Conservation (phyloP, 2,329 filamentous ascomycete species). For the Pyricularia pennisetigena region DNA sequence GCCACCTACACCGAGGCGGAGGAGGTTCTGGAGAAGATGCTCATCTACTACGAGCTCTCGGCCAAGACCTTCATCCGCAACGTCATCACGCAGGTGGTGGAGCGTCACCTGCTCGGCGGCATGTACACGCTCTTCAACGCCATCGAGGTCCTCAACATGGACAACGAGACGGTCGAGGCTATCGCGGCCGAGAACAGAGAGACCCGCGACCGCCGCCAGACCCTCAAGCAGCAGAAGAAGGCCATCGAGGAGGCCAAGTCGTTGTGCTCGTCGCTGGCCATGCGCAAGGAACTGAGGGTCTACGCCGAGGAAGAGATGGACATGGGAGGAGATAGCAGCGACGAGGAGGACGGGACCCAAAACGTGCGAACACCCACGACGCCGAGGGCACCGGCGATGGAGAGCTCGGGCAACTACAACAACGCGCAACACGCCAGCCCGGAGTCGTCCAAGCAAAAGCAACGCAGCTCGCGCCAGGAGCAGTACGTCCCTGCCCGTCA, state of each 20-base stretch:
- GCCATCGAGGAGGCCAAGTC: constrained; percentile 40
- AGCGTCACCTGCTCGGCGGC: constrained; percentile 39
- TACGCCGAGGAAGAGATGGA: constrained; percentile 16
- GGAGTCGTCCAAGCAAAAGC: not conserved
- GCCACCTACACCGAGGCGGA: constrained; percentile 36
- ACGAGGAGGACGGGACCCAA: constrained; percentile 13
- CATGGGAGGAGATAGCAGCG: constrained; percentile 15
- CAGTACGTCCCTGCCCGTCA: not conserved
- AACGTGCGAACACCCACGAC: not conserved
- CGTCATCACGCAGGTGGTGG: constrained; percentile 41
- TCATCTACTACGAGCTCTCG: constrained; percentile 44
- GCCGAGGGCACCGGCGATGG: not conserved
- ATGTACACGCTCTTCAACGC: constrained; percentile 43
- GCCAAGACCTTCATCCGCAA: constrained; percentile 42
- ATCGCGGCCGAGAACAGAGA: constrained; percentile 44
- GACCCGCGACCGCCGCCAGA: constrained; percentile 36
- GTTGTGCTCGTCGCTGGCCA: constrained; percentile 38
- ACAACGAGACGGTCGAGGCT: constrained; percentile 31
- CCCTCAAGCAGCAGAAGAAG: constrained; percentile 36
- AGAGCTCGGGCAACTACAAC: constrained; percentile 3
- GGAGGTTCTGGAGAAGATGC: constrained; percentile 44
- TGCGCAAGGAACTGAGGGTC: constrained; percentile 37
- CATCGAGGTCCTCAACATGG: constrained; percentile 39
- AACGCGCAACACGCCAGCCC: not conserved
- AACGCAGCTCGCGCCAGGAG: not conserved